Base-by-base conservation (phyloP, 2,329 filamentous ascomycete species). In the Massarina eburnea region DNA sequence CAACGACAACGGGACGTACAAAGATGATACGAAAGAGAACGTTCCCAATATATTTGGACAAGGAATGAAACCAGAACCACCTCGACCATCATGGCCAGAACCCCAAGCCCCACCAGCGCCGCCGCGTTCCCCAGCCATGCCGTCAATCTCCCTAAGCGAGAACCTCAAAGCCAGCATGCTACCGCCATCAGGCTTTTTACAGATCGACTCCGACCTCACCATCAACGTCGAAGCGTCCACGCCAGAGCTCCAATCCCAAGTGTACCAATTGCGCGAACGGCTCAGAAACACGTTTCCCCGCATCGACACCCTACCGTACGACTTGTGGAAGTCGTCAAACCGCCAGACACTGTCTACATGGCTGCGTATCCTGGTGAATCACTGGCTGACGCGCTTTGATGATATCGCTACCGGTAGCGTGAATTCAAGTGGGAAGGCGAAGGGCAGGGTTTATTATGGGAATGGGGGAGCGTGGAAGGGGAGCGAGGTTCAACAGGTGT, bases 291-390 rank as follows among this genome's bases (percentile, higher is more conserved):
- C 55, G 3, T 64, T 59, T 27, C 64, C 64, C 1, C 49, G 54
- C 2, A 57, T 67, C 38, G 59, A 65, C 21, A 47, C 39, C 2
- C 49, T 67, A 0, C 64, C 65, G 1, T 61, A 57, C 39, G 49
- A 59, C 4, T 53, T 65, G 5, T 63, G 54, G 58, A 54, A 38
- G 1, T 54, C 51, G 3, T 54, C 49, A 8, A 57, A 61, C 21
- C 47, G 47, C 14, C 41, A 48, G 8, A 55, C 54, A 0, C 24
- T 66, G n/a, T 52, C 56, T 32, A 61, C 51, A 1, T 68, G 62
- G 60, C 48, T 67, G 0, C 64, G 55, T 39, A 59, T 67, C 10
- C 33, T 68, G 0, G 35, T 55, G 0, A 45, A 33, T 6, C 53
- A 60, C 34, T 68, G 58, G 54, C 45, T 59, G 17, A 55, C 50